Percentiles rank a stretch among this genome's conserved stretches.
phyloP scores from a whole-genome alignment of 139 green algal species.

The Ettlia oleoabundans region DNA sequence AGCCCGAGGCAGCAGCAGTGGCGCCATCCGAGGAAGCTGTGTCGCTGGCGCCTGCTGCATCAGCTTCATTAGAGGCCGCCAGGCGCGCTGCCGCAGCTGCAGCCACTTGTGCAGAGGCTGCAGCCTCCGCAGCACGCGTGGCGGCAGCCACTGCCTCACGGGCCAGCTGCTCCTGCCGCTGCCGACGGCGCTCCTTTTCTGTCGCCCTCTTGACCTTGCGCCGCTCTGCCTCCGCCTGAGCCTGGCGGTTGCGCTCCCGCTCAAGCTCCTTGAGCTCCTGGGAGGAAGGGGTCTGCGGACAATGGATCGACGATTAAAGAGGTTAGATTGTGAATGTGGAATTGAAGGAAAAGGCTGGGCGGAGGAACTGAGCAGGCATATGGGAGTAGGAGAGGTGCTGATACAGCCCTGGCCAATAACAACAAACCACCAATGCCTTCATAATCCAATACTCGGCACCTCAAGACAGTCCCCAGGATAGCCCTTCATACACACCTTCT shows the following conservation, averaged over 20 bases:
- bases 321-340: no score
- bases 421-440: neutral
- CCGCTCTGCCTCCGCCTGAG: constrained; percentile 16
- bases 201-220: constrained; percentile 11
- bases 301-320: no score
- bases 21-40: neutral
- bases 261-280: constrained; percentile 33
- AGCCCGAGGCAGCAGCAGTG: neutral
- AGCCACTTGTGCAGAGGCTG: neutral
- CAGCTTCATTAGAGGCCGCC: neutral
- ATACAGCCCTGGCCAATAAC: no score
- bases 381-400: no score
- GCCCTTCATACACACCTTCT: neutral
- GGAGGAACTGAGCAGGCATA: neutral
- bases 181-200: constrained; percentile 20
- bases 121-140: neutral
- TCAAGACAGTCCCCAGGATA: no score
- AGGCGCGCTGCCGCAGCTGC: neutral
- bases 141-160: neutral
- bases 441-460: neutral
- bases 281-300: constrained; percentile 17
- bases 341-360: no score
- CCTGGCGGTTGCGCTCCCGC: constrained; percentile 28
- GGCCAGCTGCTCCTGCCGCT: constrained; percentile 8
- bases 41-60: neutral